Base-by-base conservation (phyloP, 164 flowering plant genomes). In the Piper betle region DNA sequence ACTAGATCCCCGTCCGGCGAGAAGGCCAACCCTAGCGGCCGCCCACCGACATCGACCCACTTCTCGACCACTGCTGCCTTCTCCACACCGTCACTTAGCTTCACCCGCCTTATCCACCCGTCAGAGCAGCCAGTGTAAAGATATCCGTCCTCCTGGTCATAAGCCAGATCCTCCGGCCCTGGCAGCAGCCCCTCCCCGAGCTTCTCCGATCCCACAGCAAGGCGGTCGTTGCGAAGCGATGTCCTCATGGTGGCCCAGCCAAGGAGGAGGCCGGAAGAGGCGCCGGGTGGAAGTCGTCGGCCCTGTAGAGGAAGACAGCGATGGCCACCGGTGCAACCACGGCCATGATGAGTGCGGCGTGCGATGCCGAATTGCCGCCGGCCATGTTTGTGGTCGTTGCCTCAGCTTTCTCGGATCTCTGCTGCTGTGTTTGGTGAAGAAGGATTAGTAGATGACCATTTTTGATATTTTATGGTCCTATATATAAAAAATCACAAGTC, bases 91-190 rank as follows among this genome's bases (percentile, higher is more conserved):
- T 73, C 86, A 43, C 42, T 68, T 33, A 83, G 16, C 53, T 33
- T 72, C 43, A 91, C 80, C 67, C 81, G 76, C 73, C 74, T 82
- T 41, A 89, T 69, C 98, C 96, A 92, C 37, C 98, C 98, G 66
- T 87, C 97, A 0, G 4, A 38, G 53, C 86, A 80, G 2, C 88
- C 82, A 5, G 96, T 83, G 72, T 83, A 89, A 9, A 89, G 64
- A 20, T 78, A 19, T 2, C 74, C 66, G 2, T 73, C 66, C 37
- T 65, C 67, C 0, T 78, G 57, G 37, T 92, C 86, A 25, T 80
- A 87, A 0, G 75, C 82, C 4, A 92, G 5, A 55, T 92, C 98
- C 52, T 92, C 98, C 0, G 98, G 86, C 2, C 80, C 89, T 48
- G 39, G 6, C 63, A 92, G 15, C 25, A 65, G 40, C 12, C 87